phyloP scores from a whole-genome alignment of 129 eudicot species.

The Saussurea involucrata region DNA sequence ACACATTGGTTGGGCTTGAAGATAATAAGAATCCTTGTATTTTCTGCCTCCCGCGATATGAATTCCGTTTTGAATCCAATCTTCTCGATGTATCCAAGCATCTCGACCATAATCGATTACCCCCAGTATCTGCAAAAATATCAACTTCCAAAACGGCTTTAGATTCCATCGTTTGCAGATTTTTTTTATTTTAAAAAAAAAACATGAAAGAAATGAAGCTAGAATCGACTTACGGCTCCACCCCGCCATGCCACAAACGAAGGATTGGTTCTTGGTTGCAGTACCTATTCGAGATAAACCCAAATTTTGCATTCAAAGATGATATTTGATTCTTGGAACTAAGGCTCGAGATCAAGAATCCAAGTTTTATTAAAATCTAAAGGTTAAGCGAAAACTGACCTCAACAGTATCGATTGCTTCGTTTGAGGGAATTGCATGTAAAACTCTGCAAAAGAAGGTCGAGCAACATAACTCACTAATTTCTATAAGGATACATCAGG shows the following conservation, averaged over 20 bases:
- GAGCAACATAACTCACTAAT: not conserved
- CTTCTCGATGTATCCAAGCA: slow-evolving; percentile 97
- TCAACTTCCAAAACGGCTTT: not conserved
- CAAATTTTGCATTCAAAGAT: not conserved
- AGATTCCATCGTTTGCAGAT: not conserved
- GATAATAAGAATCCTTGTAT: slow-evolving; percentile 83
- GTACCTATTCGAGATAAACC: slow-evolving; percentile 43
- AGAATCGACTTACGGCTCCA: slow-evolving; percentile 71
- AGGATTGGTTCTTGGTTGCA: slow-evolving; percentile 80
- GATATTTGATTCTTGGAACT: not conserved
- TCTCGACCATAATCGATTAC: slow-evolving; percentile 78
- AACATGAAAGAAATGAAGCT: not conserved
- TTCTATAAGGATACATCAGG: not conserved
- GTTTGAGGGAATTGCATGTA: slow-evolving; percentile 88
- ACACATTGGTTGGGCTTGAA: slow-evolving; percentile 87
- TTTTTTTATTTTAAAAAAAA: no score
- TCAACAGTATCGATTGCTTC: slow-evolving; percentile 97
- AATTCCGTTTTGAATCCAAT: slow-evolving; percentile 83
- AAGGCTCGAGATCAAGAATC: not conserved
- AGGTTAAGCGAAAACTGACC: slow-evolving; percentile 39
- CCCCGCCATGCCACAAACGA: slow-evolving; percentile 86
- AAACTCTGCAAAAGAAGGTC: slow-evolving; percentile 51
- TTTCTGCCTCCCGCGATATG: slow-evolving; percentile 75
- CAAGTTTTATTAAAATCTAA: not conserved
- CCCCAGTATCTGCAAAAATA: slow-evolving; percentile 61